Evolutionary conservation across 2,329 filamentous ascomycete species (phyloP), one percentile per base, ranked within the genome.

Genomic region (Talaromyces piceae): DNA sequence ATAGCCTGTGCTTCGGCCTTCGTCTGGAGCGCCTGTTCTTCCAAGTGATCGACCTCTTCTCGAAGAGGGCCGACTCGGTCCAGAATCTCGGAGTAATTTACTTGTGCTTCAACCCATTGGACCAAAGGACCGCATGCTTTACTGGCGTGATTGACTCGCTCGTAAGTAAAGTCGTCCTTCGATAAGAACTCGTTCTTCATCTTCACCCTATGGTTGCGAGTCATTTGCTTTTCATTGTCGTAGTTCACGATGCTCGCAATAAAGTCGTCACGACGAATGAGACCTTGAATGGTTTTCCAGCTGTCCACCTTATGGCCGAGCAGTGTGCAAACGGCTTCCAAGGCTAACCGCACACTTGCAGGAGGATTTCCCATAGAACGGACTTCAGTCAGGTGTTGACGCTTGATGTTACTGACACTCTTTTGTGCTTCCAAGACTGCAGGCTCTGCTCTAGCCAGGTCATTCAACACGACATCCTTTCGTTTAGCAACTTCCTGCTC

Each of bases 381-480:
- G 47, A 98, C 91, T 82, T 98, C 93, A 11, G 91, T 96, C 58
- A 98, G 78, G 69, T 98, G 93, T 67, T 95, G 90, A 65, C 87
- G 84, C 77, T 97, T 98, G 76, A 98, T 98, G 76, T 94, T 96
- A 75, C 88, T 93, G 69, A 98, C 94, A 72, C 91, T 96, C 67
- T 90, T 88, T 74, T 93, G 88, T 45, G 93, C 93, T 69, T 95
- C 90, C 56, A 87, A 74, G 50, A 98, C 93, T 45, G 93, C 93
- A 7, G 93, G 93, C 66, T 97, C 91, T 12, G 93, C 93, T 65
- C 83, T 86, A 26, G 89, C 91, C 53, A 98, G 77, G 73, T 98
- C 93, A 59, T 83, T 79, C 60, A 95, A 72, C 30, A 97, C 94
- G 51, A 95, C 83, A 68, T 91, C 84, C 67, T 82, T 86, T 57